Base-by-base conservation (phyloP, 2,329 filamentous ascomycete genomes). In the Neoarthrinium moseri region DNA sequence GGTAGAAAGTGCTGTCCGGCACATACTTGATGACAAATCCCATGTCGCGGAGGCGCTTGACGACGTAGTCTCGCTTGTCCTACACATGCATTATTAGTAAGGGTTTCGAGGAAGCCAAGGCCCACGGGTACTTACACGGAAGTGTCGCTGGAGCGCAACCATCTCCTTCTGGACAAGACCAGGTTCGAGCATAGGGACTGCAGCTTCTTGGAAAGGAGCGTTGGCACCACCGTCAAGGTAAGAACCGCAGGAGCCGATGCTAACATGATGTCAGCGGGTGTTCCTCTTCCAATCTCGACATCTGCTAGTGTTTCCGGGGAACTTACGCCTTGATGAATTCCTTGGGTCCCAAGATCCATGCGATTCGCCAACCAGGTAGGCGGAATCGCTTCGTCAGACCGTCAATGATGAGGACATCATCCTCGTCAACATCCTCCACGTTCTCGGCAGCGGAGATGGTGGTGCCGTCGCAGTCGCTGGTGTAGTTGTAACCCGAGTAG, bases 401-500 rank as follows among this genome's bases (percentile, higher is more conserved):
- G 63, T 97, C 92, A 54, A 97, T 92, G 66, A 97, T 89, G 53
- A 97, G 80, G 2, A 97, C 91, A 60, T 95, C 89, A 49, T 95
- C 89, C 61, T 89, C 80, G 62, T 96, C 83, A 13, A 96, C 91
- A 57, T 96, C 91, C 46, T 90, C 80, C 39, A 97, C 81, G 65
- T 97, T 96, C 61, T 89, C 86, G 5, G 92, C 92, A 7, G 91
- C 87, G 40, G 86, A 91, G 64, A 96, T 89, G 34, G 92, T 95
- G 23, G 80, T 83, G 30, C 92, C 92, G 62, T 96, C 91, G 65
- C 92, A 97, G 71, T 91, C 78, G 56, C 83, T 89, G 27, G 89
- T 95, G 73, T 97, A 97, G 72, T 96, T 96, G 77, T 96, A 97
- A 18, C 91, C 90, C 10, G 85, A 84, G 72, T 97, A 97, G 76